Conservation (phyloP, 768 basidiomycete genomes). For the Xerocomellus intermedius region DNA sequence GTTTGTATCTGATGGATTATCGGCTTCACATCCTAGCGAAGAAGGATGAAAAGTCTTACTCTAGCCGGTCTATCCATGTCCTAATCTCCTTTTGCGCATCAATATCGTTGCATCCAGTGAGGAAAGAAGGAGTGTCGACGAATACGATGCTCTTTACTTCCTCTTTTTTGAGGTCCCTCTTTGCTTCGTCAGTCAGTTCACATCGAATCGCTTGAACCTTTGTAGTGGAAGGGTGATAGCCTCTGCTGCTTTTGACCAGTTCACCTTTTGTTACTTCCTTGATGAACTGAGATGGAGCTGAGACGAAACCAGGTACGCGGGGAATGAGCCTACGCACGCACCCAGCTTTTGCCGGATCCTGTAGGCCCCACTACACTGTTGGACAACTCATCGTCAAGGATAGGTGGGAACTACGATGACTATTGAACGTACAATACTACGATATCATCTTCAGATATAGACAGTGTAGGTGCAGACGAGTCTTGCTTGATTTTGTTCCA, state of each 20-base stretch:
- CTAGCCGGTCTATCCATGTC: background rate
- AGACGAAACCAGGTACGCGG: background rate
- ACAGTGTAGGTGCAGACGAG: background rate
- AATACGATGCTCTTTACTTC: slow-evolving; percentile 15
- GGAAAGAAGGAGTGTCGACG: slow-evolving; percentile 23
- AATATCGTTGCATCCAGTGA: slow-evolving; percentile 5
- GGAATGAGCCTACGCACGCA: background rate
- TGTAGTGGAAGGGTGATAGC: slow-evolving; percentile 3
- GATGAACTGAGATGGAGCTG: slow-evolving; percentile 8
- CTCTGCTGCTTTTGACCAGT: background rate
- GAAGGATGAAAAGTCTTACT: background rate
- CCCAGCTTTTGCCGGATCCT: slow-evolving; percentile 23
- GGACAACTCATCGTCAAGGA: background rate
- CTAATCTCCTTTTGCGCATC: slow-evolving; percentile 6
- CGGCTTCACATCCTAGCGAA: background rate
- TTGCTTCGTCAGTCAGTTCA: slow-evolving; percentile 11
- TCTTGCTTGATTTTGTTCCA: slow-evolving; percentile 16
- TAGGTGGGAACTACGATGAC: background rate
- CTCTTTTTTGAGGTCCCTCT: background rate
- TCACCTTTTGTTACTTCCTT: slow-evolving; percentile 8
- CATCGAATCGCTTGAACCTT: slow-evolving; percentile 14
- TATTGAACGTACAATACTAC: slow-evolving; percentile 19
- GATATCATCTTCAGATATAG: slow-evolving; percentile 16
- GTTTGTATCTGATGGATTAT: background rate
- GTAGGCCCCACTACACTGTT: slow-evolving; percentile 19